Base-by-base conservation (phyloP, 2,329 filamentous ascomycete species). In the Fusarium dimerum region DNA sequence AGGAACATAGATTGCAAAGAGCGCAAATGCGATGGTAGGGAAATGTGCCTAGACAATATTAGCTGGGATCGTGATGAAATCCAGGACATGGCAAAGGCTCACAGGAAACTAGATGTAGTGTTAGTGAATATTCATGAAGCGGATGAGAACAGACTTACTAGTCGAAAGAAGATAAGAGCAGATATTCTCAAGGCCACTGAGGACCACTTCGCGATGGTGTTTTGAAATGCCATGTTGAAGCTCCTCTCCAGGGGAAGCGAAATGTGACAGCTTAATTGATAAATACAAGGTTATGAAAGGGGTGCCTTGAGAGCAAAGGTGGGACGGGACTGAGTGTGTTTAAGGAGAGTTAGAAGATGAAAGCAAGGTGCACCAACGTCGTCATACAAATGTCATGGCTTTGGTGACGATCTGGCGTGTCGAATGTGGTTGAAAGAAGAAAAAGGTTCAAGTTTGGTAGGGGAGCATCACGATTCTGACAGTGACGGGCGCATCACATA, bases 1-100 rank as follows among this genome's bases (percentile, higher is more conserved):
- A 0, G 86, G 79, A 0, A 86, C 66, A 61, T 90, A 90, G 51
- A 90, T 70, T 20, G 82, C 84, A 54, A 88, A 85, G 2, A 88
- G 73, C 0, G 86, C 78, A 51, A 84, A 84, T 4, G 85, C 74
- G 38, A 82, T 62, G 30, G 85, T 85, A 54, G 78, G 68, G 54
- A 76, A 70, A 58, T 70, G 70, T 50, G 71, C 71, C 71, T 73
- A 45, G 38, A 13, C 36, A 17, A 43, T 45, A 49, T 65, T 54
- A 60, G 48, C 36, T 41, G 39, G 48, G 40, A 32, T 48, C 38
- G 62, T 51, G 54, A 53, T 15, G 41, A 56, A 39, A 16, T 43
- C 34, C 26, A n/a, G 42, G 26, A 38, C 32, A 36, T 36, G 20
- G 20, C 39, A 18, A 40, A 13, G 18, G 55, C 70, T 59, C 66